Conservation (phyloP, 768 basidiomycete species). For the Amanita molliuscula region DNA sequence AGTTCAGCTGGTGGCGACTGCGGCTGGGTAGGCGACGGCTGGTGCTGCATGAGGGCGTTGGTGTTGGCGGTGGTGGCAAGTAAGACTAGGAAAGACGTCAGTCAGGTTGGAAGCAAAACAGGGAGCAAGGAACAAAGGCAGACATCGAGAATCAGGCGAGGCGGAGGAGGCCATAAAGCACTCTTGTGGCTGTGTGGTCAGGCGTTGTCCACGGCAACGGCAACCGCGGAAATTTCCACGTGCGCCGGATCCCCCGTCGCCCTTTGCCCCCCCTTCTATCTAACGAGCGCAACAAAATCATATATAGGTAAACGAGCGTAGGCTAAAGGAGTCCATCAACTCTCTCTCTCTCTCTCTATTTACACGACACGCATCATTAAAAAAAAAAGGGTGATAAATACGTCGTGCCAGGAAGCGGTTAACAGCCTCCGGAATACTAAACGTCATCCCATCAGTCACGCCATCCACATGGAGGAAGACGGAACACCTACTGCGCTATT, state of each 20-base stretch:
- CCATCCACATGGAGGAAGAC: neutral
- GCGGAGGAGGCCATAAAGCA: neutral
- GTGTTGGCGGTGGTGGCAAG: neutral
- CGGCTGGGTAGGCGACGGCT: conserved; percentile 16
- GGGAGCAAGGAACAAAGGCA: neutral
- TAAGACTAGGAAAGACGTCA: too few species aligned
- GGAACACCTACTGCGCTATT: conserved; percentile 20
- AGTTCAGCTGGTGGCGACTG: conserved; percentile 22
- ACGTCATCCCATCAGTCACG: neutral
- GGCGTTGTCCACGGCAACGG: too few species aligned
- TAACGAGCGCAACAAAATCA: too few species aligned
- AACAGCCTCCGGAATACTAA: conserved; percentile 3
- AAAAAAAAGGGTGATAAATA: neutral
- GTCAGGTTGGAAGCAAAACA: neutral
- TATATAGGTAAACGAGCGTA: neutral
- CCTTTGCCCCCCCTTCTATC: too few species aligned
- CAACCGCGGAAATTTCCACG: too few species aligned
- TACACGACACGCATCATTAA: too few species aligned
- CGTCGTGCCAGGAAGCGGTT: neutral
- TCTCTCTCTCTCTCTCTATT: too few species aligned
- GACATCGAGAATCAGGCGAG: neutral
- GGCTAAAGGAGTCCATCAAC: neutral
- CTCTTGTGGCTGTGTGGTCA: neutral
- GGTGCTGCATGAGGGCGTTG: neutral
- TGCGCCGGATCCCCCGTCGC: too few species aligned